Conservation (phyloP, 352 stramenopile species). For the Phytophthora ohioensis region DNA sequence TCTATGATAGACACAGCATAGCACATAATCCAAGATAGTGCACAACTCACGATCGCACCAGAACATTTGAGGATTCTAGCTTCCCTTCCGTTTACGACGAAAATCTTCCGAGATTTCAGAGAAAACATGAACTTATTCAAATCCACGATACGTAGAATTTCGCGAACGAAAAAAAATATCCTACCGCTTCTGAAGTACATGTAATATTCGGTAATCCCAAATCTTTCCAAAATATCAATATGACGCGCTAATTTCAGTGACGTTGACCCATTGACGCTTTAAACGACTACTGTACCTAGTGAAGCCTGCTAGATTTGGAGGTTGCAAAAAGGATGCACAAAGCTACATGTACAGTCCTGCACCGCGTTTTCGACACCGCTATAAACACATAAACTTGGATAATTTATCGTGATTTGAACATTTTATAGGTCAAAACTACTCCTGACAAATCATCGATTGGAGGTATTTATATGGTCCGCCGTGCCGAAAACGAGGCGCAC, state of each 20-base stretch:
- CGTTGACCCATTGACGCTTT: not conserved
- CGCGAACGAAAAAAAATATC: not conserved
- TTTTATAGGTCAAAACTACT: too few species aligned
- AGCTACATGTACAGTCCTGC: not conserved
- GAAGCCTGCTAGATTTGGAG: conserved; percentile 15
- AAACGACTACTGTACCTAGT: not conserved
- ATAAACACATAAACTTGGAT: too few species aligned
- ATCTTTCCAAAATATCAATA: conserved; percentile 31
- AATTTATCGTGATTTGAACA: too few species aligned
- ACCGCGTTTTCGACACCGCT: too few species aligned
- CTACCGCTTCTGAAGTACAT: too few species aligned
- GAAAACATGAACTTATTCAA: too few species aligned
- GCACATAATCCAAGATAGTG: conserved; percentile 18
- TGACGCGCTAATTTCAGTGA: conserved; percentile 11
- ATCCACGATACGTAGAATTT: not conserved
- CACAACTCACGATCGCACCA: not conserved
- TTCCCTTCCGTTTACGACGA: not conserved
- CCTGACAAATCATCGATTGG: too few species aligned
- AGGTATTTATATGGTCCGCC: too few species aligned
- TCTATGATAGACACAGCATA: conserved; percentile 19
- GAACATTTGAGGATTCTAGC: not conserved
- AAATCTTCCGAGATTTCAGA: too few species aligned
- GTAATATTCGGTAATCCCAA: conserved; percentile 26
- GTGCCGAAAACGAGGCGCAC: too few species aligned
- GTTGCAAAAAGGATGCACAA: conserved; percentile 3